A percentile compares a stretch with the other conserved stretches of the same genome.
These are phyloP conservation scores for Botrytis sinoallii DNA, from an alignment of 2,329 filamentous ascomycete genomes.

Conservation along the genomic window DNA sequence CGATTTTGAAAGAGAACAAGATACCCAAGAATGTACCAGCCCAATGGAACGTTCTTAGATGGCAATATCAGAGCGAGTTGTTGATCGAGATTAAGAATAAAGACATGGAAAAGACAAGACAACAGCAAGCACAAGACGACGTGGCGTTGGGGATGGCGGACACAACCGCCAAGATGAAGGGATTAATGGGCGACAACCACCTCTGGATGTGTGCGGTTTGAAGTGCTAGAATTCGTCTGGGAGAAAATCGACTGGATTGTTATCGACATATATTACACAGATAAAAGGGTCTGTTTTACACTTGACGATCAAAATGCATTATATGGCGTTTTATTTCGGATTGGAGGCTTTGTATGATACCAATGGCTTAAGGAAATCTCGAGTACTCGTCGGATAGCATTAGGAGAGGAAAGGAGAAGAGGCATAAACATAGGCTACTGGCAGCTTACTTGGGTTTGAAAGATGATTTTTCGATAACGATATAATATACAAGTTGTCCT, in stretches of 20 bases:
- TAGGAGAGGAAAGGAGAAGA: background rate
- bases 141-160: background rate
- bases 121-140: background rate
- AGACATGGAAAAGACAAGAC: background rate
- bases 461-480: background rate
- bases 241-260: background rate
- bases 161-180: background rate
- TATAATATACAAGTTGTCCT: background rate
- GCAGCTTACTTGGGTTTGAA: background rate
- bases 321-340: background rate
- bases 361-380: background rate
- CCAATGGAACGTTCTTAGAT: constrained; percentile 15
- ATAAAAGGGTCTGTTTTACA: background rate
- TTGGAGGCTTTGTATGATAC: background rate
- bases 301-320: background rate
- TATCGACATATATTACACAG: no score
- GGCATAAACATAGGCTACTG: background rate
- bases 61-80: constrained; percentile 16
- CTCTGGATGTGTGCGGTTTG: constrained; percentile 13
- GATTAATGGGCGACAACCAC: background rate
- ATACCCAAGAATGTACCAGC: constrained; percentile 14
- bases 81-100: constrained; percentile 14
- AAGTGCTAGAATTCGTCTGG: background rate
- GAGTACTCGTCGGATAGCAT: background rate
- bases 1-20: constrained; percentile 17